Percentiles rank a stretch among this genome's conserved stretches.
phyloP scores from a whole-genome alignment of 2,329 filamentous ascomycete genomes.

The Furcasterigmium furcatum region DNA sequence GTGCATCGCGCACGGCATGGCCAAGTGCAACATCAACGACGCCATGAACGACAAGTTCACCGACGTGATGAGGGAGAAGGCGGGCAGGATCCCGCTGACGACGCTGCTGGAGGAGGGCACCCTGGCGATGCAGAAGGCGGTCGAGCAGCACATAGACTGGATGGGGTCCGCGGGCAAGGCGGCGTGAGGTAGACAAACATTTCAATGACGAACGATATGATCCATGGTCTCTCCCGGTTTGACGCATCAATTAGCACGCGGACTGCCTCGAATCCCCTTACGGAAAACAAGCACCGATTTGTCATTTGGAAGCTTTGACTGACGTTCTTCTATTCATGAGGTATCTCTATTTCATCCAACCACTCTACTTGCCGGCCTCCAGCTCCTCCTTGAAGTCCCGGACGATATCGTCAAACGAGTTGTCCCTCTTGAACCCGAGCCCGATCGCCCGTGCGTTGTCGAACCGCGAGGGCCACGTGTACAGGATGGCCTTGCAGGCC shows the following conservation, averaged over 20 bases:
- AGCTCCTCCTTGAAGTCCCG: not conserved
- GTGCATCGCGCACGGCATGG: conserved; percentile 5
- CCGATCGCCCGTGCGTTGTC: not conserved
- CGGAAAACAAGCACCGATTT: no score
- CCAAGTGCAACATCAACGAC: conserved; percentile 12
- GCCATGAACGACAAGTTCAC: conserved; percentile 7
- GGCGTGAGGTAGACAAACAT: not conserved
- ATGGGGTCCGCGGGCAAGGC: conserved; percentile 19
- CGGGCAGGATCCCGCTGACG: conserved; percentile 12
- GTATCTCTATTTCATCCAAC: no score
- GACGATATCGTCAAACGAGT: conserved; percentile 1
- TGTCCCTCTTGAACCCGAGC: not conserved
- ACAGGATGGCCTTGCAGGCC: not conserved
- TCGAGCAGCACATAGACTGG: conserved; percentile 18
- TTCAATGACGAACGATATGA: not conserved
- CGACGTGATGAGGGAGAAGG: not conserved
- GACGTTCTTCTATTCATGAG: no score
- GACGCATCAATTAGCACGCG: no score
- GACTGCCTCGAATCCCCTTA: no score
- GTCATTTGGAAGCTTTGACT: no score
- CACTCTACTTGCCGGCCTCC: not conserved
- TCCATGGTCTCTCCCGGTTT: no score
- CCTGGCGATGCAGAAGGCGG: conserved; percentile 13
- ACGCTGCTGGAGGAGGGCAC: conserved; percentile 18
- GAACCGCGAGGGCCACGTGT: not conserved